Percentiles rank a stretch among this genome's conserved stretches.
phyloP scores from a whole-genome alignment of 73 alveolate genomes.

The Paramecium primaurelia region DNA sequence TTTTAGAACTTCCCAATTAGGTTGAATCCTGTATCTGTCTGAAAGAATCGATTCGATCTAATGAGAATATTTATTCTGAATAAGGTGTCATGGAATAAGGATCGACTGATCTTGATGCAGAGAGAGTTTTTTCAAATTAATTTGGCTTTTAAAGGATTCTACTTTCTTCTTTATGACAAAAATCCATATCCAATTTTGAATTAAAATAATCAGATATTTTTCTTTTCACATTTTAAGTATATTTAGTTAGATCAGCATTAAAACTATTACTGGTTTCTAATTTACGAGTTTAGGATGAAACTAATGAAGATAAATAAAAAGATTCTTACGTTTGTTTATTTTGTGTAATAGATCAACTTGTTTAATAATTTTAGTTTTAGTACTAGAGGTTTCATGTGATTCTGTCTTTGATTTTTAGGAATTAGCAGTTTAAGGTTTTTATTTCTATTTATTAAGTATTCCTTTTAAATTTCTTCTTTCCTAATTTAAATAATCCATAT shows the following conservation, averaged over 20 bases:
- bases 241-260: neutral
- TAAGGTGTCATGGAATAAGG: neutral
- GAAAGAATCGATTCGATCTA: neutral
- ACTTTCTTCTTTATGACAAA: neutral
- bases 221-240: neutral
- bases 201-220: neutral
- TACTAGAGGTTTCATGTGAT: neutral
- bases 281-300: neutral
- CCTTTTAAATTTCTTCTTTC: constrained; percentile 11
- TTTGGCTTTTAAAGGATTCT: neutral
- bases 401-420: neutral
- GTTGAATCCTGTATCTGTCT: neutral
- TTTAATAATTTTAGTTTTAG: neutral
- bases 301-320: neutral
- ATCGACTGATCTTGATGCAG: neutral
- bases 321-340: neutral
- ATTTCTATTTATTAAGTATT: neutral
- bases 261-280: neutral
- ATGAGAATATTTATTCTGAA: neutral
- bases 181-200: neutral
- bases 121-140: neutral
- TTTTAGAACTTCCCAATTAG: neutral
- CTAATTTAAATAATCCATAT: neutral
- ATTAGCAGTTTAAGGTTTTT: neutral
- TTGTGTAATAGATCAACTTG: neutral